Evolutionary conservation across 2,329 filamentous ascomycete genomes (phyloP).

Genomic region (Diaporthe caulivora): DNA sequence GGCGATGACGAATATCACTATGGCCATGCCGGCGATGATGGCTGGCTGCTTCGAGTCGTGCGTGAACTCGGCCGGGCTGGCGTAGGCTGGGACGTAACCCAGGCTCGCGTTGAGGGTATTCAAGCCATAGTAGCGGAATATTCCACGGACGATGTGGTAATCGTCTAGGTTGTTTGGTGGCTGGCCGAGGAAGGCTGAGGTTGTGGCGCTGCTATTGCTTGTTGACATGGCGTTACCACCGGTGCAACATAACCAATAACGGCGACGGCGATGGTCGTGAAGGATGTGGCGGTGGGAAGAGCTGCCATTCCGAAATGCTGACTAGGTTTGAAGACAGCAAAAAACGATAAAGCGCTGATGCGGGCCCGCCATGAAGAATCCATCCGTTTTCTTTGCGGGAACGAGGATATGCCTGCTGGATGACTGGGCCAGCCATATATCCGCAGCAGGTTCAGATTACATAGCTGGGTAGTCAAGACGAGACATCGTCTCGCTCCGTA

Average conservation of each 20-base stretch:
- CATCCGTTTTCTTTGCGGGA: background rate
- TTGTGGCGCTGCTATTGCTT: background rate
- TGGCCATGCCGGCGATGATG: slow-evolving; percentile 33
- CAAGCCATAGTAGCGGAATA: slow-evolving; percentile 21
- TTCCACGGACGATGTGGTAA: slow-evolving; percentile 27
- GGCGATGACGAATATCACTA: slow-evolving; percentile 34
- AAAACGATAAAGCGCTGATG: too few species aligned
- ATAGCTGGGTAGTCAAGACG: background rate
- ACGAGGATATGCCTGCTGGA: slow-evolving; percentile 26
- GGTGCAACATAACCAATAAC: slow-evolving; percentile 6
- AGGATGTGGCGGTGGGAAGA: background rate
- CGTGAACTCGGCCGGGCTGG: slow-evolving; percentile 18
- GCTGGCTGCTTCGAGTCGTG: slow-evolving; percentile 33
- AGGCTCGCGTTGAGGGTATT: background rate
- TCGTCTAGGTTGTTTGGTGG: slow-evolving; percentile 13
- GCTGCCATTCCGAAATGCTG: background rate
- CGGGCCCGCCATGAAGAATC: background rate
- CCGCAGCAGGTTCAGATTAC: slow-evolving; percentile 1
- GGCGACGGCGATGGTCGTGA: background rate
- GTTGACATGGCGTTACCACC: slow-evolving; percentile 13
- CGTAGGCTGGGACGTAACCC: slow-evolving; percentile 4
- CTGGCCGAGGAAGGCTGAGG: slow-evolving; percentile 32
- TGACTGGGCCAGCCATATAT: slow-evolving; percentile 16
- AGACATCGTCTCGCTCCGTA: background rate
- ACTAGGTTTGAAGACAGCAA: background rate